Conservation (phyloP, 75 land plant genomes). For the Selaginella moellendorffii region DNA sequence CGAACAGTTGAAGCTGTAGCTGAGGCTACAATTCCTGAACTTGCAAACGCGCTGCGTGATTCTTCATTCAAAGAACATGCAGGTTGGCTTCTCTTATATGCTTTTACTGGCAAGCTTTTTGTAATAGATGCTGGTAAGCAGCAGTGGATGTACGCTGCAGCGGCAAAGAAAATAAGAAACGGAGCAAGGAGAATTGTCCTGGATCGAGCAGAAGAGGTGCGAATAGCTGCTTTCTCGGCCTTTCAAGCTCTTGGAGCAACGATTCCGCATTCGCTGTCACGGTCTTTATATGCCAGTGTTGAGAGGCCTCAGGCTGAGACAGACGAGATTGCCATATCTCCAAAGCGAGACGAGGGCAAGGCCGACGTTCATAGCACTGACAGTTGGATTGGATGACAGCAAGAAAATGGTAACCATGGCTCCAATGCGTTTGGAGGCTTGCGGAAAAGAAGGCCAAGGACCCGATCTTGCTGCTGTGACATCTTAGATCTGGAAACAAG, state of each 20-base stretch:
- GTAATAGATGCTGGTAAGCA: constrained; percentile 15
- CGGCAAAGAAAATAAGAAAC: constrained; percentile 86
- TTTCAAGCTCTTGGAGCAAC: constrained; percentile 73
- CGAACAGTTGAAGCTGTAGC: constrained; percentile 85
- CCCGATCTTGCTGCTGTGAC: no score
- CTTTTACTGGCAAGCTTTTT: no score
- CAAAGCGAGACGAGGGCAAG: no score
- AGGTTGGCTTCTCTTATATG: no score
- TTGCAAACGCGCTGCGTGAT: constrained; percentile 75
- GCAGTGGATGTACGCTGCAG: constrained; percentile 46
- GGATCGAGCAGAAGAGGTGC: constrained; percentile 92
- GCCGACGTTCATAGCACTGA: no score
- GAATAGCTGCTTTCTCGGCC: constrained; percentile 90
- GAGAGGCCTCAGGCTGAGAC: no score
- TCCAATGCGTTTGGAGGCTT: background rate
- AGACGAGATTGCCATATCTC: no score
- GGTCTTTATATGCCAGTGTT: constrained; percentile 15
- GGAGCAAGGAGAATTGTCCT: constrained; percentile 82
- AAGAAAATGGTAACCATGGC: background rate
- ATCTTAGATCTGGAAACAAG: no score
- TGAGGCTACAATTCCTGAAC: constrained; percentile 61
- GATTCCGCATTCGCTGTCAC: constrained; percentile 50
- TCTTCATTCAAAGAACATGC: no score
- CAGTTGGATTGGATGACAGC: background rate
- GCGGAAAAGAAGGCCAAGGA: no score